A percentile compares a stretch with the other conserved stretches of the same genome.
Conservation (phyloP, 2,329 filamentous ascomycete species). For the Madurella fahalii region DNA sequence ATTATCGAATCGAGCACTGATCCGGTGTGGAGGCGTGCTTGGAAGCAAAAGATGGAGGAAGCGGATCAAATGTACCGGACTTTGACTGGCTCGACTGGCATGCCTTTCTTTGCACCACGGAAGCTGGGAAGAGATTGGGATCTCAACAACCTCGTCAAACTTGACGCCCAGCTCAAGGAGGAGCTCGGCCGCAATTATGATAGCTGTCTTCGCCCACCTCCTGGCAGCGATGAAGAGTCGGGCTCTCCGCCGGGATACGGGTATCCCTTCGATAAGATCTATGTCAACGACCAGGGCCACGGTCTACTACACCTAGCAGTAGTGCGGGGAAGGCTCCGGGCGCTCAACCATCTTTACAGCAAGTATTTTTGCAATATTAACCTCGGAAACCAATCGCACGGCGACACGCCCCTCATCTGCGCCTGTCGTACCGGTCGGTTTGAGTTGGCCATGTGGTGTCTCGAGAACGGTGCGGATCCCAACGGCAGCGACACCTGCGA, state of each 20-base stretch:
- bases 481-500: conserved; percentile 8
- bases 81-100: conserved; percentile 11
- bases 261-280: conserved; percentile 17
- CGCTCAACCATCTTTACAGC: conserved; percentile 4
- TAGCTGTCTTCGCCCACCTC: conserved; percentile 6
- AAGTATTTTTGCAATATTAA: conserved; percentile 17
- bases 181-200: conserved; percentile 9
- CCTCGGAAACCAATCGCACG: conserved; percentile 11
- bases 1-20: not conserved
- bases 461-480: conserved; percentile 16
- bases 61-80: not conserved
- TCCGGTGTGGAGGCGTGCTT: not conserved
- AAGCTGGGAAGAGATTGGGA: conserved; percentile 9
- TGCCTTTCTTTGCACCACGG: conserved; percentile 13
- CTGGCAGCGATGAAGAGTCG: not conserved
- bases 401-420: conserved; percentile 15
- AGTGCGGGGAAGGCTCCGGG: conserved; percentile 1
- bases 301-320: conserved; percentile 17
- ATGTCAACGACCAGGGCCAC: conserved; percentile 17
- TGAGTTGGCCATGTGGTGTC: conserved; percentile 5
- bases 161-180: conserved; percentile 11
- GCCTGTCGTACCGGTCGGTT: conserved; percentile 11
- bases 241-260: not conserved
- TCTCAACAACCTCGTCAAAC: conserved; percentile 3
- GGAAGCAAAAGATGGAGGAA: not conserved